Conservation (phyloP, 176 grass and related monocot species). For the Ensete glaucum region DNA sequence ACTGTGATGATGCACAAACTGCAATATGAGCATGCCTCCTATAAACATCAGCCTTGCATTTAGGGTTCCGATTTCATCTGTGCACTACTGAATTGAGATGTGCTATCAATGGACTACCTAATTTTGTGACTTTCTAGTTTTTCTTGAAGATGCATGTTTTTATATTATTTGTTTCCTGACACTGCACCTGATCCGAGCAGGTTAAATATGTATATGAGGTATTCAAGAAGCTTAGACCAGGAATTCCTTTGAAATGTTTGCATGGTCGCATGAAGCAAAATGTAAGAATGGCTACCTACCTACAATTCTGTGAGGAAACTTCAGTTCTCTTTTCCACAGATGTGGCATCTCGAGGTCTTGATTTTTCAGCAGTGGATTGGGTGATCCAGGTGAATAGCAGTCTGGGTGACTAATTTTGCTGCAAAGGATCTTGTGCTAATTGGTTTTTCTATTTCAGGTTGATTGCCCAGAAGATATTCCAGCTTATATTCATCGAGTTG, state of each 20-base stretch:
- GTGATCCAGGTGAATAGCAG: conserved; percentile 65
- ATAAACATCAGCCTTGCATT: too few species aligned
- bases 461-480: conserved; percentile 75
- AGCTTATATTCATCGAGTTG: conserved; percentile 89
- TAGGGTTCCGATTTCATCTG: too few species aligned
- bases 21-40: too few species aligned
- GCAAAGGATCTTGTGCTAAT: conserved; percentile 11
- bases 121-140: neutral
- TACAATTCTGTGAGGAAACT: conserved; percentile 51
- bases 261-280: conserved; percentile 64
- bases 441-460: conserved; percentile 34
- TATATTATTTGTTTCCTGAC: neutral
- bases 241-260: conserved; percentile 89
- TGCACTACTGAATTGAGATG: neutral
- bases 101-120: neutral
- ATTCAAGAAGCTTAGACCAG: conserved; percentile 94
- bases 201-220: conserved; percentile 85
- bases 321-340: conserved; percentile 96
- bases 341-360: conserved; percentile 62
- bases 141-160: neutral
- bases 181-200: conserved; percentile 21
- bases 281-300: conserved; percentile 51
- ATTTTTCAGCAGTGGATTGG: conserved; percentile 90
- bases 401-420: neutral
- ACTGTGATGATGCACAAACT: too few species aligned